Conservation (phyloP, 371 early-diverging fungal species). For the Capniomyces stellatus region DNA sequence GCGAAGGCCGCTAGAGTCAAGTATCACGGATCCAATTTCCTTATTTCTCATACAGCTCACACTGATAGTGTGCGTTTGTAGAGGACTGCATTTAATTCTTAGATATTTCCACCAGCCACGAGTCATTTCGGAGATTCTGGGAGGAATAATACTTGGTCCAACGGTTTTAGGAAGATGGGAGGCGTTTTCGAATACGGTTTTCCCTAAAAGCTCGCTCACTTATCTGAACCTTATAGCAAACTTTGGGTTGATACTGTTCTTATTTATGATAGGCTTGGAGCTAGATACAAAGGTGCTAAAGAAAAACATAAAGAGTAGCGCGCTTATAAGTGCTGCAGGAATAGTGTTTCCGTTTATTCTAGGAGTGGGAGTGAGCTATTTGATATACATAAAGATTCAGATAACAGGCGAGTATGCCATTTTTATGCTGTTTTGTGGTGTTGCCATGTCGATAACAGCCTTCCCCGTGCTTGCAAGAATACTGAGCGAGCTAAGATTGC, state of each 20-base stretch:
- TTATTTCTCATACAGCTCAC: conserved; percentile 34
- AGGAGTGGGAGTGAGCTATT: conserved; percentile 47
- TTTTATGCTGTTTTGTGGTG: conserved; percentile 65
- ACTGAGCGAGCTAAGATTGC: conserved; percentile 62
- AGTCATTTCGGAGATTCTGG: conserved; percentile 61
- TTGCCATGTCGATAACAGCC: conserved; percentile 84
- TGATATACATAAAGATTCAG: conserved; percentile 34
- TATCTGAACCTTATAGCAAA: conserved; percentile 60
- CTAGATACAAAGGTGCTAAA: conserved; percentile 34
- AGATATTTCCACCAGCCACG: conserved; percentile 42
- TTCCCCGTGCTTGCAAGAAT: conserved; percentile 88
- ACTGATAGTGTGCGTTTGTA: conserved; percentile 44
- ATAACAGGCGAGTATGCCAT: conserved; percentile 34
- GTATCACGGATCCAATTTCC: conserved; percentile 32
- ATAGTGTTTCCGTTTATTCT: conserved; percentile 60
- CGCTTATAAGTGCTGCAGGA: conserved; percentile 44
- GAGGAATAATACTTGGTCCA: conserved; percentile 60
- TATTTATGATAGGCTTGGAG: conserved; percentile 77
- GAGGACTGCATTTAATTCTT: conserved; percentile 37
- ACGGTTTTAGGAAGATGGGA: conserved; percentile 56
- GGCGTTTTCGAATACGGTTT: conserved; percentile 36
- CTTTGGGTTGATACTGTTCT: conserved; percentile 72
- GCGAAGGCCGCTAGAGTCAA: conserved; percentile 34
- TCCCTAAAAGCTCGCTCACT: conserved; percentile 40
- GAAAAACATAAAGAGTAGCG: conserved; percentile 14